phyloP scores from a whole-genome alignment of 139 green algal genomes.

The Chlamydomonas asymmetrica region DNA sequence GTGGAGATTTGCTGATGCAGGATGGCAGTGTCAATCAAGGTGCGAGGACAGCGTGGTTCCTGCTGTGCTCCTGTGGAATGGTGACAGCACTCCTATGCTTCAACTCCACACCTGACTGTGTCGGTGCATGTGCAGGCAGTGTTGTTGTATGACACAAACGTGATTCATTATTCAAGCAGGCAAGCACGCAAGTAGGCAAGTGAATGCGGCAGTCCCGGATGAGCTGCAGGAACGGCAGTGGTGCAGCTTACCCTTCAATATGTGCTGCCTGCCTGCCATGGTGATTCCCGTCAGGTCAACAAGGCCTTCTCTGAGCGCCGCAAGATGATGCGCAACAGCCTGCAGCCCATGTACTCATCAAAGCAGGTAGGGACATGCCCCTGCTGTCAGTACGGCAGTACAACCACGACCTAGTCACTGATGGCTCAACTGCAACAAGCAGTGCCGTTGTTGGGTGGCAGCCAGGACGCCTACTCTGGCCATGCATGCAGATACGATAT shows the following conservation, averaged over 20 bases:
- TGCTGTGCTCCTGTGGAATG: too few species aligned
- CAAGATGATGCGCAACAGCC: conserved; percentile 76
- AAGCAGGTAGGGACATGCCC: conserved; percentile 50
- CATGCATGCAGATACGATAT: background rate
- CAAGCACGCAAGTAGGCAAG: background rate
- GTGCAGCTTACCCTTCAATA: conserved; percentile 2
- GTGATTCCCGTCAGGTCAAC: too few species aligned
- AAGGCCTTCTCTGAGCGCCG: conserved; percentile 61
- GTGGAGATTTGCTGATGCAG: too few species aligned
- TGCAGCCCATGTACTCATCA: conserved; percentile 50
- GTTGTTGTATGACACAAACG: background rate
- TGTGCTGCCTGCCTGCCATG: conserved; percentile 26
- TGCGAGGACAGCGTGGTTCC: too few species aligned
- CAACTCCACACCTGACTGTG: too few species aligned
- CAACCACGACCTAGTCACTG: too few species aligned
- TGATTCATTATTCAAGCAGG: background rate
- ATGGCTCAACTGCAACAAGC: too few species aligned
- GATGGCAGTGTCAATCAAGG: too few species aligned
- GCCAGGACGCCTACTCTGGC: background rate
- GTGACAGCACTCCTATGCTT: too few species aligned
- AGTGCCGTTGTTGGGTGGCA: background rate
- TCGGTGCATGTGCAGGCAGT: too few species aligned
- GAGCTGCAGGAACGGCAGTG: background rate
- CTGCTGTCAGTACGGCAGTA: background rate
- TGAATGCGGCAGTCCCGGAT: background rate